phyloP scores from a whole-genome alignment of 208 protist genomes.

The Leishmania guyanensis region DNA sequence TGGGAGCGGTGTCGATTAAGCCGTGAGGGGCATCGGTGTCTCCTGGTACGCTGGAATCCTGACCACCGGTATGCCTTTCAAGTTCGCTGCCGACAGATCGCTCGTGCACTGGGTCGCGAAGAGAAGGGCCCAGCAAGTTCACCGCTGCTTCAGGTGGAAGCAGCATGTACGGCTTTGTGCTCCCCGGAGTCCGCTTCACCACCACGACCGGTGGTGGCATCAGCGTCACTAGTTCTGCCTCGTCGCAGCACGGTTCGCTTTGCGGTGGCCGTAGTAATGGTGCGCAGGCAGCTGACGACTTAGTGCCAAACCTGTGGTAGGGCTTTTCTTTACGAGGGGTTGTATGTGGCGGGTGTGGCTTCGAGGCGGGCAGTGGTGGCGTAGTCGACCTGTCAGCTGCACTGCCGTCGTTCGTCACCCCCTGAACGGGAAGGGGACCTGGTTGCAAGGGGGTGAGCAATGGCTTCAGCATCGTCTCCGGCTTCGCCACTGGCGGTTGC shows the following conservation, averaged over 20 bases:
- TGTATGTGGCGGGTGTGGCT: background rate
- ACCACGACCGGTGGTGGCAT: constrained; percentile 18
- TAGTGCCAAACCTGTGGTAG: background rate
- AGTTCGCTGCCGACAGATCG: background rate
- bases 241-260: background rate
- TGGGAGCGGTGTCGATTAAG: background rate
- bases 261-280: background rate
- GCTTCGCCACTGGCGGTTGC: background rate
- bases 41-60: background rate
- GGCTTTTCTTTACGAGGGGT: background rate
- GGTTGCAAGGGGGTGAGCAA: constrained; percentile 20
- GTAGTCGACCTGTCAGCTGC: background rate
- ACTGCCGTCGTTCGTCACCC: constrained; percentile 4
- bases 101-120: background rate
- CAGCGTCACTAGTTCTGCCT: background rate
- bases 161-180: constrained; percentile 20
- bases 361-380: background rate
- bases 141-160: constrained; percentile 24
- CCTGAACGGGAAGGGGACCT: constrained; percentile 15
- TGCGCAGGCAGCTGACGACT: background rate
- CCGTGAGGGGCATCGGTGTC: background rate
- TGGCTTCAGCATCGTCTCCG: constrained; percentile 10
- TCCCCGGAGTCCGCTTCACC: constrained; percentile 11
- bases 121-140: constrained; percentile 16
- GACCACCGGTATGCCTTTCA: background rate